Evolutionary conservation across 805 yeast species (phyloP).

Genomic region (Lipomyces starkeyi): DNA sequence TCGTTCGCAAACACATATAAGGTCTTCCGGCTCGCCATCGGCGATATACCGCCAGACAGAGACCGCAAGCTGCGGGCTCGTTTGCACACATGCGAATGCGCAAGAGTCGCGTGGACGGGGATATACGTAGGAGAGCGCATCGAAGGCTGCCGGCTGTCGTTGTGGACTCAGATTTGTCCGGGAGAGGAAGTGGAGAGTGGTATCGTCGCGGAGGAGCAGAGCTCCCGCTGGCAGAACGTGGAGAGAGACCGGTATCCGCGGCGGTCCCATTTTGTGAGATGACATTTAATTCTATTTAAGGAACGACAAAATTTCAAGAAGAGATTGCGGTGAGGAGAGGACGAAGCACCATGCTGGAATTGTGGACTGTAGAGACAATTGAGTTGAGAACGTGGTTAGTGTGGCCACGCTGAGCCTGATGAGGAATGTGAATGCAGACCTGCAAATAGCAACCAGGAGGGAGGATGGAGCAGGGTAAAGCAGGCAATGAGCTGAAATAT

Average conservation of each 20-base stretch:
- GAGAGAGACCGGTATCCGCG: constrained; percentile 18
- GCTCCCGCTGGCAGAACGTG: constrained; percentile 32
- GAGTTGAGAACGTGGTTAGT: too few species aligned
- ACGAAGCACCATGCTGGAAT: not conserved
- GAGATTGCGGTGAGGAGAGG: not conserved
- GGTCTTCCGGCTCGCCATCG: constrained; percentile 29
- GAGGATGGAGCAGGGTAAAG: not conserved
- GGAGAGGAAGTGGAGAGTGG: constrained; percentile 32
- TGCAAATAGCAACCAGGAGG: not conserved
- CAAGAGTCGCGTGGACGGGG: constrained; percentile 30
- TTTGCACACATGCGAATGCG: constrained; percentile 33
- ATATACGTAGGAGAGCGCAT: constrained; percentile 24
- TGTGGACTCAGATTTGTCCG: constrained; percentile 28
- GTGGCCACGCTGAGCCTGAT: not conserved
- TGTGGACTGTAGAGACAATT: too few species aligned
- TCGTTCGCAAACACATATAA: constrained; percentile 25
- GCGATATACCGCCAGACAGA: constrained; percentile 29
- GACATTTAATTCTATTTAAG: not conserved
- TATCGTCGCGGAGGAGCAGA: constrained; percentile 32
- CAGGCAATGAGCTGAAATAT: not conserved
- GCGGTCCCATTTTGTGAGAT: not conserved
- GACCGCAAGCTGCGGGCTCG: constrained; percentile 23
- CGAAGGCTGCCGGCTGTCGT: constrained; percentile 36
- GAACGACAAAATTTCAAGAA: not conserved
- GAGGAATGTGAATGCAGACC: not conserved